phyloP scores from a whole-genome alignment of 495 filamentous ascomycete genomes.

The Diplogelasinospora grovesii region DNA sequence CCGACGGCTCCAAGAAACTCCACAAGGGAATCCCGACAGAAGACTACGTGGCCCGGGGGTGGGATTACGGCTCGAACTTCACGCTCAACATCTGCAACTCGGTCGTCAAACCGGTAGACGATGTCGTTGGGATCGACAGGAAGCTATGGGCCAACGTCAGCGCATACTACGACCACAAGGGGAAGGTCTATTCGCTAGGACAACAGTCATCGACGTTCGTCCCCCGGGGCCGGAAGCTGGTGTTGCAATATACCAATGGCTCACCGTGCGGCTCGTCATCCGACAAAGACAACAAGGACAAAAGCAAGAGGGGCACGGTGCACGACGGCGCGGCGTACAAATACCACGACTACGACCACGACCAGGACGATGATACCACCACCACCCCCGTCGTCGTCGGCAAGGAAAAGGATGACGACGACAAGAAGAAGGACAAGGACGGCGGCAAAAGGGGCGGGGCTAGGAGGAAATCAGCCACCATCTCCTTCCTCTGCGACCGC shows the following conservation, averaged over 20 bases:
- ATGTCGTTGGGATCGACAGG: constrained; percentile 63
- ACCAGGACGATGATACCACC: constrained; percentile 11
- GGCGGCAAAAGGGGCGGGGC: constrained; percentile 36
- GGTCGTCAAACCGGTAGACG: constrained; percentile 67
- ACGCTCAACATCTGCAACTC: constrained; percentile 90
- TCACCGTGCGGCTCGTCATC: constrained; percentile 60
- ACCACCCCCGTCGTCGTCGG: constrained; percentile 10
- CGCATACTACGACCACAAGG: constrained; percentile 74
- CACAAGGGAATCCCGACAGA: constrained; percentile 48
- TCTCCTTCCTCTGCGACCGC: constrained; percentile 89
- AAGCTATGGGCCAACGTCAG: constrained; percentile 71
- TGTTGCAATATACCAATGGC: constrained; percentile 86
- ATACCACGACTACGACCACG: constrained; percentile 33
- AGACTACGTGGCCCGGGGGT: constrained; percentile 78
- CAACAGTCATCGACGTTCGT: constrained; percentile 60
- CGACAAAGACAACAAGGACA: constrained; percentile 17
- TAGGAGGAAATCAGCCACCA: constrained; percentile 75
- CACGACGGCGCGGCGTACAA: constrained; percentile 31
- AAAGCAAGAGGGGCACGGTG: constrained; percentile 19
- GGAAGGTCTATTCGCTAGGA: constrained; percentile 77
- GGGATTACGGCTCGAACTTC: constrained; percentile 85
- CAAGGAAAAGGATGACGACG: constrained; percentile 34
- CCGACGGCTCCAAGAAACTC: constrained; percentile 44
- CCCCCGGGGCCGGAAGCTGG: constrained; percentile 82
- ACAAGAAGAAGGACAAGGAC: constrained; percentile 24